Conservation (phyloP, 2,329 filamentous ascomycete species). For the Raffaelea albimanens region DNA sequence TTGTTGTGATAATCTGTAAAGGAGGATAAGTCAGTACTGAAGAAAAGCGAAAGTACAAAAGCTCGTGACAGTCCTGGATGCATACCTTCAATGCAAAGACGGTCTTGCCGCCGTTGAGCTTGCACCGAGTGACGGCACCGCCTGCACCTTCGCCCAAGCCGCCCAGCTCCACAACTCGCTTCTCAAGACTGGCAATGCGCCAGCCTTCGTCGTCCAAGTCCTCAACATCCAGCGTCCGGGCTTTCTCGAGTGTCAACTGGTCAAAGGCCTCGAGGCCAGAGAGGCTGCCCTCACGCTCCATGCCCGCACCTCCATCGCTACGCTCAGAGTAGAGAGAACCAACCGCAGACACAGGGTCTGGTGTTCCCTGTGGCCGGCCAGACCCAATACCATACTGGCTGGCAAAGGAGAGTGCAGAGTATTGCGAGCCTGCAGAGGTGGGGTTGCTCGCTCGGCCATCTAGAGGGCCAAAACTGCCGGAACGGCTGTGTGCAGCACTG, state of each 20-base stretch:
- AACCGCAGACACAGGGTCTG: slow-evolving; percentile 82
- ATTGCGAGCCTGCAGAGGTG: slow-evolving; percentile 79
- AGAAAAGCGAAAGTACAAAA: not conserved
- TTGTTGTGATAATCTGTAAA: slow-evolving; percentile 84
- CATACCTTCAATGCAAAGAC: slow-evolving; percentile 90
- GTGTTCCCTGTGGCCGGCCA: slow-evolving; percentile 55
- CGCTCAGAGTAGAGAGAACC: slow-evolving; percentile 75
- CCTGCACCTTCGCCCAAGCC: slow-evolving; percentile 90
- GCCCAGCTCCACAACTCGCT: slow-evolving; percentile 78
- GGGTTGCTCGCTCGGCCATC: slow-evolving; percentile 73
- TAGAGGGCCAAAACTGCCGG: slow-evolving; percentile 70
- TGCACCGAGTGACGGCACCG: slow-evolving; percentile 86
- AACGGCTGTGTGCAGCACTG: slow-evolving; percentile 69
- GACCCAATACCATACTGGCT: slow-evolving; percentile 60
- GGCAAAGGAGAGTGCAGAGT: slow-evolving; percentile 73
- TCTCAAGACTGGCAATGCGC: slow-evolving; percentile 84
- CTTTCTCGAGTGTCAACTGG: slow-evolving; percentile 71
- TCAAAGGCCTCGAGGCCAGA: slow-evolving; percentile 71
- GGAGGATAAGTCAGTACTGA: too few species aligned
- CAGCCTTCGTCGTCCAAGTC: slow-evolving; percentile 92
- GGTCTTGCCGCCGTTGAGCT: slow-evolving; percentile 82
- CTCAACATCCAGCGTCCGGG: slow-evolving; percentile 78
- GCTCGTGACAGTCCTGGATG: not conserved
- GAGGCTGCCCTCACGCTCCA: slow-evolving; percentile 76
- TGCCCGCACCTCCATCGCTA: slow-evolving; percentile 63